phyloP scores from a whole-genome alignment of 257 asterid species.

The Scutellaria galericulata region DNA sequence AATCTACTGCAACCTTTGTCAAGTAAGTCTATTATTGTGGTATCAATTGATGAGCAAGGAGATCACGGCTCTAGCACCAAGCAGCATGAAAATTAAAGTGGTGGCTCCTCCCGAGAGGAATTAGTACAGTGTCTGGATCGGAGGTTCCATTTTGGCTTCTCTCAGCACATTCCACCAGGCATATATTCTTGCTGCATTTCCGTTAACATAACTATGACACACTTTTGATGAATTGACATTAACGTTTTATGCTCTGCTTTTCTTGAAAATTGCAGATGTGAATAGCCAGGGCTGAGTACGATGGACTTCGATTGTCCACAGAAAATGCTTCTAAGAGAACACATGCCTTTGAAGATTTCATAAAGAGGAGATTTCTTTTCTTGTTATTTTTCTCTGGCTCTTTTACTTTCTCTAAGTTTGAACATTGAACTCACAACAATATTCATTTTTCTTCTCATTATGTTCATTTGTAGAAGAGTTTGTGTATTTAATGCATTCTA shows the following conservation, averaged over 20 bases:
- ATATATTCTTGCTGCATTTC: neutral
- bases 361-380: slow-evolving; percentile 39
- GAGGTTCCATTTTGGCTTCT: slow-evolving; percentile 83
- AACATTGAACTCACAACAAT: slow-evolving; percentile 41
- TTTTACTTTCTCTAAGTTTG: slow-evolving; percentile 34
- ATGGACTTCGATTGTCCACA: slow-evolving; percentile 63
- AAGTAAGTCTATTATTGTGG: neutral
- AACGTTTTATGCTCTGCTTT: neutral
- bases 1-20: too few species aligned
- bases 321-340: slow-evolving; percentile 58
- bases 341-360: slow-evolving; percentile 13
- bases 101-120: slow-evolving; percentile 91
- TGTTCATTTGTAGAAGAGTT: slow-evolving; percentile 50
- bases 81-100: slow-evolving; percentile 87
- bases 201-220: too few species aligned
- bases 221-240: too few species aligned
- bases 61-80: slow-evolving; percentile 76
- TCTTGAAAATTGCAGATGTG: slow-evolving; percentile 54
- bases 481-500: slow-evolving; percentile 49
- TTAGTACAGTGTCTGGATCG: slow-evolving; percentile 89
- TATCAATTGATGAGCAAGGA: slow-evolving; percentile 84
- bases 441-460: slow-evolving; percentile 45
- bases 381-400: slow-evolving; percentile 27
- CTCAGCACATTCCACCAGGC: slow-evolving; percentile 95
- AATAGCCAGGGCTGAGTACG: slow-evolving; percentile 72